Evolutionary conservation across 768 basidiomycete species (phyloP), one percentile per base, ranked within the genome.

Genomic region (Mycena alexandri): DNA sequence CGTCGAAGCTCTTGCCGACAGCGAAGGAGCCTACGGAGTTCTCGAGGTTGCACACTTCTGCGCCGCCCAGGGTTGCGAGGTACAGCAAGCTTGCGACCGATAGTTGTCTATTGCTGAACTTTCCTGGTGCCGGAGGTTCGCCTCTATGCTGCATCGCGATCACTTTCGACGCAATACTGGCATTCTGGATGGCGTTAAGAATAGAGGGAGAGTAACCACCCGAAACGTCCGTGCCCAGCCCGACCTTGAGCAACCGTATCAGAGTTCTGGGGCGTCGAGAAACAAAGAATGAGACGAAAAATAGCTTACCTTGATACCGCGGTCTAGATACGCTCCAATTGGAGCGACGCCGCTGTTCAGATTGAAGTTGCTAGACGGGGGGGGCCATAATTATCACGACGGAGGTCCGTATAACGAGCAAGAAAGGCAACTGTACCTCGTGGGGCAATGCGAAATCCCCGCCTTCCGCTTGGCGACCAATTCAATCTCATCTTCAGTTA

Each of bases 51-150:
- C 95, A 96, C 0, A 98, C 89, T 24, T 88, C 83, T 2, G 97
- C 97, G 1, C 97, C 97, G 38, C 97, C 97, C 24, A 92, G 80
- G 5, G 97, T 99, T 11, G 97, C 96, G 58, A 98, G 90, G 82
- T 95, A 91, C 62, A 98, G 83, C 59, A 98, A 82, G 2, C 94
- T 88, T 8, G 92, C 81, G 50, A 95, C 84, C 3, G 90, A 82
- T 17, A 98, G 84, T 67, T 90, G 91, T n/a, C 83, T 83, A 72
- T 85, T 82, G 5, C 84, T 78, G 74, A 92, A 91, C 41, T 70
- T 59, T 12, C 42, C 14, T 14, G 43, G 25, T 16, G 22, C 61
- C 43, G 58, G 53, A 21, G 29, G 36, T 19, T 48, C 48, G 41
- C 52, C 41, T 25, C 74, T 71, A 46, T 75, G 67, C 54, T 87